Conservation (phyloP, 2,329 filamentous ascomycete genomes). For the Penicillium sp. region DNA sequence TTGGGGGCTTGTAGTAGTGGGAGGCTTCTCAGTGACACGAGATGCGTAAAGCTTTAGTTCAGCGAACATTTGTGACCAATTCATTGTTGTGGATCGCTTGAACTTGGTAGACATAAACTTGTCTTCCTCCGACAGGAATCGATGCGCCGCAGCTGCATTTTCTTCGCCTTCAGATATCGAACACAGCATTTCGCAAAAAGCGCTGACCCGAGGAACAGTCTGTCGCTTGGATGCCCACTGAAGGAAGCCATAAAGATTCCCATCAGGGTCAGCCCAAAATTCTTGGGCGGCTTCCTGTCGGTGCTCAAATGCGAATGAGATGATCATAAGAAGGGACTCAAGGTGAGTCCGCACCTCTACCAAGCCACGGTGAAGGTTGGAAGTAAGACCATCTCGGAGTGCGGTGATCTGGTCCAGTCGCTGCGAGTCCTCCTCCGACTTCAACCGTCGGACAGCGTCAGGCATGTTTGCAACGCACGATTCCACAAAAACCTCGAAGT, state of each 20-base stretch:
- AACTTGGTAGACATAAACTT: slow-evolving; percentile 72
- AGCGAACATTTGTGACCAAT: slow-evolving; percentile 88
- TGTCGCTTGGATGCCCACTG: slow-evolving; percentile 95
- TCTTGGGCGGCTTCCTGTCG: slow-evolving; percentile 78
- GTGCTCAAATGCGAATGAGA: slow-evolving; percentile 85
- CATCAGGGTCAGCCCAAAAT: slow-evolving; percentile 91
- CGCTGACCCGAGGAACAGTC: slow-evolving; percentile 91
- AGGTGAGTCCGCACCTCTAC: slow-evolving; percentile 58
- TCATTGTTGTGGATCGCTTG: slow-evolving; percentile 77
- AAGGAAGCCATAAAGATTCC: slow-evolving; percentile 89
- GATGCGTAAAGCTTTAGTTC: slow-evolving; percentile 82
- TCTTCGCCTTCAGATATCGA: slow-evolving; percentile 79
- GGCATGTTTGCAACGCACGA: slow-evolving; percentile 94
- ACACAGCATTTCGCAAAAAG: slow-evolving; percentile 94
- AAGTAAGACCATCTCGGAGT: slow-evolving; percentile 43
- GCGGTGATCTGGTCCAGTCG: slow-evolving; percentile 46
- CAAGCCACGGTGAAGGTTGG: slow-evolving; percentile 39
- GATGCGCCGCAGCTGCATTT: slow-evolving; percentile 80
- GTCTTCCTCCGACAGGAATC: slow-evolving; percentile 84
- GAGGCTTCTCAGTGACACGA: slow-evolving; percentile 71
- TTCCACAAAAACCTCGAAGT: slow-evolving; percentile 83
- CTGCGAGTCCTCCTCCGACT: slow-evolving; percentile 86
- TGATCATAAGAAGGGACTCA: slow-evolving; percentile 87
- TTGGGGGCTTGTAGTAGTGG: slow-evolving; percentile 47
- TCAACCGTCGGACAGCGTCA: slow-evolving; percentile 80